Percentiles rank a stretch among this genome's conserved stretches.
phyloP scores from a whole-genome alignment of 306 rosid genomes.

The Dalbergia cultrata region DNA sequence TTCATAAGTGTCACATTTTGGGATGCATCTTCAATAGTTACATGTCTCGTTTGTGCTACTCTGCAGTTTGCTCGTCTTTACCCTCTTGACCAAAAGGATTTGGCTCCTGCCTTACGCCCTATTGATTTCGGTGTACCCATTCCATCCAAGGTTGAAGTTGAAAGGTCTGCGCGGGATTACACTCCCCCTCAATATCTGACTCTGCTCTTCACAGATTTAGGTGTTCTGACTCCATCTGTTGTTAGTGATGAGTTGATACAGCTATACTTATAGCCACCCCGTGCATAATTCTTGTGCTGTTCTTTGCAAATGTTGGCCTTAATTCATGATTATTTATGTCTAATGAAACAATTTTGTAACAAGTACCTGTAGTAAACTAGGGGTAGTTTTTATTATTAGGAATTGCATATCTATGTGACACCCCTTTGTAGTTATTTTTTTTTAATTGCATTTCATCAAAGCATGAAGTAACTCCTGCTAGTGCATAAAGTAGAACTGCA shows the following conservation, averaged over 20 bases:
- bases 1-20: background rate
- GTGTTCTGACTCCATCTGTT: constrained; percentile 87
- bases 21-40: constrained; percentile 5
- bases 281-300: background rate
- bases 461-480: background rate
- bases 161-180: constrained; percentile 88
- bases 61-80: constrained; percentile 90
- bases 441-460: background rate
- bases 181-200: constrained; percentile 90
- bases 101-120: constrained; percentile 87
- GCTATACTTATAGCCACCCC: constrained; percentile 65
- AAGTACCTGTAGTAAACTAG: background rate
- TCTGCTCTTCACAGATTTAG: constrained; percentile 84
- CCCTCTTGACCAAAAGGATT: constrained; percentile 94
- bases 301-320: constrained; percentile 30
- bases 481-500: background rate
- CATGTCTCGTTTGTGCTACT: constrained; percentile 7
- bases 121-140: constrained; percentile 89
- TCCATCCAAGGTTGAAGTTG: constrained; percentile 88
- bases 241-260: constrained; percentile 92
- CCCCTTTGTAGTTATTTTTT: background rate
- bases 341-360: constrained; percentile 10
- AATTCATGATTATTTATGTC: constrained; percentile 20
- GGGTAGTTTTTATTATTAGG: constrained; percentile 8
- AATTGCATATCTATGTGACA: background rate